A percentile compares a stretch with the other conserved stretches of the same genome.
These are phyloP conservation scores for Cladophialophora psammophila DNA, from an alignment of 2,329 filamentous ascomycete genomes.

Conservation along the genomic window DNA sequence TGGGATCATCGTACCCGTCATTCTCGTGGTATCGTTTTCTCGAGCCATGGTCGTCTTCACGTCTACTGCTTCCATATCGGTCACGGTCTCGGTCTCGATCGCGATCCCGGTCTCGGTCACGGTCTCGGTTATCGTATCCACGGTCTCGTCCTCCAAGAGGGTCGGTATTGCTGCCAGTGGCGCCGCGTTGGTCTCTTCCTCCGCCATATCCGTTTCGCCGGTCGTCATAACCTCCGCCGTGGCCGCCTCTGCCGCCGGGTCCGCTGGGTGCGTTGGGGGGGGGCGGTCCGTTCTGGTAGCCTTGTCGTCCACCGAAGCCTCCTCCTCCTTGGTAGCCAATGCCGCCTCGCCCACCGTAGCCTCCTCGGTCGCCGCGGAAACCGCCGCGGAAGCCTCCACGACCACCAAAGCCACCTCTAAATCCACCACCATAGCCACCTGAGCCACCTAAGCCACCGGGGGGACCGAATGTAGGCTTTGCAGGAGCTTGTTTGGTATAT, in stretches of 20 bases:
- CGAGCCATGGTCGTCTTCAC: constrained; percentile 59
- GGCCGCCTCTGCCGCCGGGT: constrained; percentile 62
- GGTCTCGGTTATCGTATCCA: constrained; percentile 58
- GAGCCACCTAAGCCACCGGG: constrained; percentile 63
- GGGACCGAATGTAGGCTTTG: constrained; percentile 72
- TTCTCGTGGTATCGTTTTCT: constrained; percentile 78
- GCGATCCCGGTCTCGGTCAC: constrained; percentile 46
- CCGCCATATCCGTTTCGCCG: constrained; percentile 61
- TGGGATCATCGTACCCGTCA: constrained; percentile 78
- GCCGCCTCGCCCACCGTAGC: constrained; percentile 57
- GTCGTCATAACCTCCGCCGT: constrained; percentile 54
- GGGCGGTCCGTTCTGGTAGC: constrained; percentile 47
- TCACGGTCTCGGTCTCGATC: constrained; percentile 43
- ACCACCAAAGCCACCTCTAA: constrained; percentile 61
- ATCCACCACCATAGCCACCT: constrained; percentile 63
- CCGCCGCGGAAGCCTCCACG: constrained; percentile 52
- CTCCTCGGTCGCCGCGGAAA: constrained; percentile 52
- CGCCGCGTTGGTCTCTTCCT: constrained; percentile 61
- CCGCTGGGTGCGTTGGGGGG: constrained; percentile 54
- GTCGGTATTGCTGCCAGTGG: constrained; percentile 82
- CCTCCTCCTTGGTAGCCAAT: constrained; percentile 67
- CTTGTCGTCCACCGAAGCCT: constrained; percentile 51
- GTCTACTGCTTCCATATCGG: constrained; percentile 50
- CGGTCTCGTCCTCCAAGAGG: constrained; percentile 74
- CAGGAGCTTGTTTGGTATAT: constrained; percentile 82